Base-by-base conservation (phyloP, 176 grass and related monocot genomes). In the Oryza rufipogon region DNA sequence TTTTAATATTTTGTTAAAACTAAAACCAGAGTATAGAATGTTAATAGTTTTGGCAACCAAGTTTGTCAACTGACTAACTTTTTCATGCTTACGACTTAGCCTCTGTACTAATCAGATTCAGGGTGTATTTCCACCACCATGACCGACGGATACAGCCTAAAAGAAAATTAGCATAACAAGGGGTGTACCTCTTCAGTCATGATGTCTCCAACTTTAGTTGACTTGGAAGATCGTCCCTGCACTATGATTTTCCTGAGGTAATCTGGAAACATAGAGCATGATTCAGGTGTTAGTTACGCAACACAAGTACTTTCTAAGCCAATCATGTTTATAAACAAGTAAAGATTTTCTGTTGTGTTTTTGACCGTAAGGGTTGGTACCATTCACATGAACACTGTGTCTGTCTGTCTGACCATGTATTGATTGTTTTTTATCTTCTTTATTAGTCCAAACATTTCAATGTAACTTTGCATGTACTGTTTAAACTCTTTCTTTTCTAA, bases 201-300 rank as follows among this genome's bases (percentile, higher is more conserved):
- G 81, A 99, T 99, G 79, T 99, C 97, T 76, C 97, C 97, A 82
- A 99, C 97, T 89, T 94, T 94, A 68, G 97, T 99, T 25, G 97
- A 99, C 89, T 99, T 99, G 30, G 97, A 99, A 73, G 97, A 99
- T 89, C 91, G 88, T 76, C 97, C 97, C 72, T 96, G 93, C 49
- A 99, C 97, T 68, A 99, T 99, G 38, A 99, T 99, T 87, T 99
- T 99, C 54, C 97, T 82, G 72, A 99, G 93, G 89, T 99, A 99
- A 96, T 99, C 97, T 99, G 79, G 86, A 83, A 80, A 14, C 10
- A 6, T 61, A 3, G 26, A 45, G 41, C 68, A 33, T 46, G 48
- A 75, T 83, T 80, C 61, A 70, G 54, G 61, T 76, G 69, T 45
- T 81, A 65, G 4, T 48, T 4, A 69, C 68, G 68, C 22, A 76